phyloP scores from a whole-genome alignment of 2,329 filamentous ascomycete species.

The Ophiocordyceps polyrhachis-furcata region DNA sequence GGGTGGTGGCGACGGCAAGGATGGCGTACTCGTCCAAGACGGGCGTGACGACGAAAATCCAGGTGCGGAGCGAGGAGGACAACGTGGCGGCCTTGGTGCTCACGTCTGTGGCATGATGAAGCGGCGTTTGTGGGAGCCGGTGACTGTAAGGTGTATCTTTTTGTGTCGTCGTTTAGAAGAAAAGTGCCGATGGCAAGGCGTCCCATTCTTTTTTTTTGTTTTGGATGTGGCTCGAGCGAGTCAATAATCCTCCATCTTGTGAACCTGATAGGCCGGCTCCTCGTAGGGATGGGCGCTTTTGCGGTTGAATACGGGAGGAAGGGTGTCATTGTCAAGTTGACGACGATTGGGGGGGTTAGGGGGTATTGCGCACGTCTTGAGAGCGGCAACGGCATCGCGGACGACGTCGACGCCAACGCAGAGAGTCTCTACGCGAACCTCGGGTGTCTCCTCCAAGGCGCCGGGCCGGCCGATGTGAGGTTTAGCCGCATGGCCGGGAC shows the following conservation, averaged over 20 bases:
- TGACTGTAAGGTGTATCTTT: background rate
- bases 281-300: constrained; percentile 29
- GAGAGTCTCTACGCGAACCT: constrained; percentile 43
- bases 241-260: constrained; percentile 28
- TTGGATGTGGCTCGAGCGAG: too few relatives aligned
- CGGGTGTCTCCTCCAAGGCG: constrained; percentile 36
- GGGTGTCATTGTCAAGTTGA: too few relatives aligned
- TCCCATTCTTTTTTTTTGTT: too few relatives aligned
- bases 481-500: constrained; percentile 39
- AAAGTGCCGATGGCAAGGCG: background rate
- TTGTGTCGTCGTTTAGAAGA: background rate
- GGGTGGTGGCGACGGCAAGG: constrained; percentile 69
- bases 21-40: constrained; percentile 91
- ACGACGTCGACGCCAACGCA: constrained; percentile 39
- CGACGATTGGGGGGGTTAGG: background rate
- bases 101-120: constrained; percentile 65
- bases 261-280: constrained; percentile 29
- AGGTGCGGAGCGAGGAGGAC: constrained; percentile 80
- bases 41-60: constrained; percentile 91
- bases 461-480: constrained; percentile 43
- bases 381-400: constrained; percentile 36
- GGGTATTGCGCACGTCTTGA: constrained; percentile 37
- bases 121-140: constrained; percentile 2
- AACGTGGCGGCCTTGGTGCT: constrained; percentile 72
- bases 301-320: background rate